Evolutionary conservation across 2,329 filamentous ascomycete genomes (phyloP).

Genomic region (Lasiodiplodia hormozganensis): DNA sequence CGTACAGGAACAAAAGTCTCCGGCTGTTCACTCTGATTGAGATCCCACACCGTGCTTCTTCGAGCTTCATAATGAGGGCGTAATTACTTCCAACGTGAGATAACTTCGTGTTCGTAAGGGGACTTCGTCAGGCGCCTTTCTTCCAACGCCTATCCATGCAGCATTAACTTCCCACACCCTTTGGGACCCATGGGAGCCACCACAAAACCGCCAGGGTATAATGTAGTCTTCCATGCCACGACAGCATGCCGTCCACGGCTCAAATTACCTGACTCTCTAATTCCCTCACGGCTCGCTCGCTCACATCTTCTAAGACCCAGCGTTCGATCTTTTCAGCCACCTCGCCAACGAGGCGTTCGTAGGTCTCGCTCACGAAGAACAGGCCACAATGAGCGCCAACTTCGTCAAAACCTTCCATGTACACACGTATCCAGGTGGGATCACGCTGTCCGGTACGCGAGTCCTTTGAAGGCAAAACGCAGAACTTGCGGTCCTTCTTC

Average conservation of each 20-base stretch:
- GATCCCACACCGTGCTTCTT: neutral
- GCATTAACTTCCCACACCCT: neutral
- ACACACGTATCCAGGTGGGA: slow-evolving; percentile 76
- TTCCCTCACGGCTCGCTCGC: slow-evolving; percentile 19
- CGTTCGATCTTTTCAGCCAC: slow-evolving; percentile 69
- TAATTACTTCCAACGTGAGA: slow-evolving; percentile 1
- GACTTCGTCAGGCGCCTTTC: neutral
- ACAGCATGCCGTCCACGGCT: neutral
- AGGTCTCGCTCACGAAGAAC: slow-evolving; percentile 76
- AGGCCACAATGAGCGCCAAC: slow-evolving; percentile 84
- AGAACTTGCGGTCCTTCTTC: slow-evolving; percentile 72
- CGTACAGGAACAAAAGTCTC: neutral
- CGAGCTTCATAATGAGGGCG: neutral
- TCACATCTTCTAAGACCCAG: slow-evolving; percentile 71
- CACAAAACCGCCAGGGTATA: slow-evolving; percentile 5
- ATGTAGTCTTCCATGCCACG: slow-evolving; percentile 1
- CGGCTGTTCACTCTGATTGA: neutral
- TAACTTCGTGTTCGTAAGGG: neutral
- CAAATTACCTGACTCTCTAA: slow-evolving; percentile 16
- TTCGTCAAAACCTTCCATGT: slow-evolving; percentile 84
- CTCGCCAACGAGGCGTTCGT: slow-evolving; percentile 78
- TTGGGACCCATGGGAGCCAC: neutral
- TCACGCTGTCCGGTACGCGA: slow-evolving; percentile 56
- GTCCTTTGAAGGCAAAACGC: slow-evolving; percentile 64
- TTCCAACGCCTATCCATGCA: neutral